Conservation (phyloP, 495 filamentous ascomycete species). For the Elaphomyces granulatus region DNA sequence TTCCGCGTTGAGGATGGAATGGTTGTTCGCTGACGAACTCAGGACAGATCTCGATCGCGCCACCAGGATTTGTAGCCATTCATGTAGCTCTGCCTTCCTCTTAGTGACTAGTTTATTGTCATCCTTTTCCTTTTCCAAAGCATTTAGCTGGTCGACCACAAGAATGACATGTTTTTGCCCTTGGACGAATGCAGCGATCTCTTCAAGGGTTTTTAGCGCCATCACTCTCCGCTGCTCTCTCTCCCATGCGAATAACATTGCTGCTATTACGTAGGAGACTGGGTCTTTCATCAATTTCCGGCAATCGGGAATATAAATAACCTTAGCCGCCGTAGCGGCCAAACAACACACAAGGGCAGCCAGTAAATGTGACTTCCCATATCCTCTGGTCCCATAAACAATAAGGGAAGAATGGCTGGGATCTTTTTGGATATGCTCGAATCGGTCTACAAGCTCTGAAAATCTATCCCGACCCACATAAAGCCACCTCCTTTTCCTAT, state of each 20-base stretch:
- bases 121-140: not conserved
- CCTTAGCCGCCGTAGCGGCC: no score
- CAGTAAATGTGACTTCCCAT: no score
- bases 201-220: not conserved
- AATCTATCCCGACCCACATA: not conserved
- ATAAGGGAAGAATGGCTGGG: no score
- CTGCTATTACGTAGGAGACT: no score
- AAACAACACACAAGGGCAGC: no score
- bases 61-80: not conserved
- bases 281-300: no score
- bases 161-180: not conserved
- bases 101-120: not conserved
- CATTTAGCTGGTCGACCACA: not conserved
- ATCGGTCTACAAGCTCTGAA: not conserved
- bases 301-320: no score
- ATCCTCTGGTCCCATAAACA: no score
- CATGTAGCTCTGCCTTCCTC: not conserved
- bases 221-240: no score
- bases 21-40: not conserved
- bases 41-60: not conserved
- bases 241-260: no score
- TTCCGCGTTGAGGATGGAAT: not conserved
- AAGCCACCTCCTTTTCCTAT: not conserved
- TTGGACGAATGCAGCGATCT: not conserved
- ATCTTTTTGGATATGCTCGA: no score